Evolutionary conservation across 305 asterid genomes (phyloP).

Genomic region (Stenogyne calaminthoides): DNA sequence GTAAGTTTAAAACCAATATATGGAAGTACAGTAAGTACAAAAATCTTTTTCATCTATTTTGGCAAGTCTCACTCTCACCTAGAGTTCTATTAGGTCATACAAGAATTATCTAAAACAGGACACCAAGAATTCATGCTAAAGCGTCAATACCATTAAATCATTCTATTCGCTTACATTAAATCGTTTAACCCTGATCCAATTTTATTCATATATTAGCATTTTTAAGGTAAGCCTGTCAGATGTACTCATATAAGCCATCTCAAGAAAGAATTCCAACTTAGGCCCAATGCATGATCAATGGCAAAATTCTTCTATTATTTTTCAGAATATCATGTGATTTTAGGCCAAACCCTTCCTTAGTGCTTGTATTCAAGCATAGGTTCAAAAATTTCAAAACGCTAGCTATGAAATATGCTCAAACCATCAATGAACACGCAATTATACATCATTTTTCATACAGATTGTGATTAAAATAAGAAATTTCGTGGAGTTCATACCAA

Average conservation of each 20-base stretch:
- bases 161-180: background rate
- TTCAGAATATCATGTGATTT: background rate
- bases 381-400: background rate
- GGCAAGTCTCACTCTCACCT: background rate
- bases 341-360: background rate
- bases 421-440: background rate
- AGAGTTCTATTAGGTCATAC: conserved; percentile 1
- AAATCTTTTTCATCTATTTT: background rate
- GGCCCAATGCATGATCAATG: background rate
- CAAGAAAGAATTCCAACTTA: background rate
- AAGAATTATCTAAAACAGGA: background rate
- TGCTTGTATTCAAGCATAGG: background rate
- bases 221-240: background rate
- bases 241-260: background rate
- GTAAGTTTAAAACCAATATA: conserved; percentile 6
- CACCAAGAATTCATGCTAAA: background rate
- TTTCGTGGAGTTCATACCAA: background rate
- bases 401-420: background rate
- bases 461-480: background rate
- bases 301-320: background rate
- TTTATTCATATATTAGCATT: background rate
- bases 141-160: background rate
- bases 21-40: conserved; percentile 12
- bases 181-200: background rate
- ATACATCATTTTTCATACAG: background rate